Conservation (phyloP, 768 basidiomycete species). For the Tulasnella calospora region DNA sequence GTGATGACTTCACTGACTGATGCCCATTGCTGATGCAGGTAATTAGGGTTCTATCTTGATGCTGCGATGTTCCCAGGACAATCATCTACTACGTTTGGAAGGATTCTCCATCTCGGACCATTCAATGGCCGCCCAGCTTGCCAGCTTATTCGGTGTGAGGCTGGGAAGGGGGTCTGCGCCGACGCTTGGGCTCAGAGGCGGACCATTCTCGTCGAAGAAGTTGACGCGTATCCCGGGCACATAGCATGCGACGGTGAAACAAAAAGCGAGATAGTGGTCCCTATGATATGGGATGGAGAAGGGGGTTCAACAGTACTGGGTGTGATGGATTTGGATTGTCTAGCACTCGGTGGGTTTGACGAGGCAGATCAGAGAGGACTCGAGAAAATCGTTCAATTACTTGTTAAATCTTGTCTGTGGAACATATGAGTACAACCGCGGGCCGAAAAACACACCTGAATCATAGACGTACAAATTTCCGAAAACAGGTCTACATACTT, state of each 20-base stretch:
- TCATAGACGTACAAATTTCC: not conserved
- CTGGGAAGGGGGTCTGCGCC: constrained; percentile 75
- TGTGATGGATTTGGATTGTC: constrained; percentile 80
- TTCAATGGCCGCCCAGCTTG: constrained; percentile 93
- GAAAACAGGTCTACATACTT: not conserved
- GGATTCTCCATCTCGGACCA: constrained; percentile 56
- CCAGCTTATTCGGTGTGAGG: constrained; percentile 62
- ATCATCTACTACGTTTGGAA: constrained; percentile 19
- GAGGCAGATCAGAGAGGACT: constrained; percentile 73
- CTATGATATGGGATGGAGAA: constrained; percentile 47
- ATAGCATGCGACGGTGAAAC: constrained; percentile 92
- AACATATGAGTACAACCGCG: not conserved
- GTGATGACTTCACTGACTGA: not conserved
- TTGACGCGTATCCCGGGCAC: constrained; percentile 81
- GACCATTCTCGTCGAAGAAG: constrained; percentile 68
- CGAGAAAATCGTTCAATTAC: constrained; percentile 61
- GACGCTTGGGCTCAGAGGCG: constrained; percentile 57
- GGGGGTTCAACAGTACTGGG: constrained; percentile 35
- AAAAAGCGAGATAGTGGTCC: constrained; percentile 84
- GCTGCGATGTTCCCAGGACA: constrained; percentile 55
- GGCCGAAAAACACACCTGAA: not conserved
- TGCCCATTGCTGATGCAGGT: not conserved
- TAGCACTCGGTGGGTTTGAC: constrained; percentile 63
- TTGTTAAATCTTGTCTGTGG: constrained; percentile 40
- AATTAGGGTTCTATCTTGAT: constrained; percentile 78